Evolutionary conservation across 2,329 filamentous ascomycete genomes (phyloP).

Genomic region (Curvularia verruculosa): DNA sequence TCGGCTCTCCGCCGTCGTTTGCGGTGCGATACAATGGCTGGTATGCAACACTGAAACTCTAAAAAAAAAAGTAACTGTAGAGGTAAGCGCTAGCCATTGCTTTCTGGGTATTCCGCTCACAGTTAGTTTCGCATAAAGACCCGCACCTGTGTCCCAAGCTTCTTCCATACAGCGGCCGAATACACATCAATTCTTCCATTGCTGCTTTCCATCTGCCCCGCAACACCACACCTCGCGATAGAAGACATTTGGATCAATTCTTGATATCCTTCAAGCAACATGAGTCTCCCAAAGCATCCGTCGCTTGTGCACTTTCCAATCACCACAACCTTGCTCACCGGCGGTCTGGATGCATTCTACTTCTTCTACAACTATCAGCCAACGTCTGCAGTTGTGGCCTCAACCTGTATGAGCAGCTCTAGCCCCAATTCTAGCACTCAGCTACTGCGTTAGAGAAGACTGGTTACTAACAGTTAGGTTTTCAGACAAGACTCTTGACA

Average conservation of each 20-base stretch:
- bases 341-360: slow-evolving; percentile 51
- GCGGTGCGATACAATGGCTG: neutral
- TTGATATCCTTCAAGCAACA: slow-evolving; percentile 6
- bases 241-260: neutral
- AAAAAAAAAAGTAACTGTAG: neutral
- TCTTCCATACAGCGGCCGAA: neutral
- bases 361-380: slow-evolving; percentile 42
- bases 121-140: neutral
- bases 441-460: neutral
- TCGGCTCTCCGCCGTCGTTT: slow-evolving; percentile 11
- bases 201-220: neutral
- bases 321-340: slow-evolving; percentile 52
- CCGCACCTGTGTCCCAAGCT: neutral
- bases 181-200: neutral
- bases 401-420: slow-evolving; percentile 28
- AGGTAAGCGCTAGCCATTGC: neutral
- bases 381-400: slow-evolving; percentile 40
- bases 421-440: neutral
- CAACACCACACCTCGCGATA: neutral
- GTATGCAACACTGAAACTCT: neutral
- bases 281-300: slow-evolving; percentile 54
- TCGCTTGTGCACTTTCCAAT: slow-evolving; percentile 57
- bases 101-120: neutral
- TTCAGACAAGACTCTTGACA: slow-evolving; percentile 37
- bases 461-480: slow-evolving; percentile 2